These are phyloP conservation scores for Alternaria arbusti DNA, from an alignment of 2,329 filamentous ascomycete genomes.

Conservation along the genomic window DNA sequence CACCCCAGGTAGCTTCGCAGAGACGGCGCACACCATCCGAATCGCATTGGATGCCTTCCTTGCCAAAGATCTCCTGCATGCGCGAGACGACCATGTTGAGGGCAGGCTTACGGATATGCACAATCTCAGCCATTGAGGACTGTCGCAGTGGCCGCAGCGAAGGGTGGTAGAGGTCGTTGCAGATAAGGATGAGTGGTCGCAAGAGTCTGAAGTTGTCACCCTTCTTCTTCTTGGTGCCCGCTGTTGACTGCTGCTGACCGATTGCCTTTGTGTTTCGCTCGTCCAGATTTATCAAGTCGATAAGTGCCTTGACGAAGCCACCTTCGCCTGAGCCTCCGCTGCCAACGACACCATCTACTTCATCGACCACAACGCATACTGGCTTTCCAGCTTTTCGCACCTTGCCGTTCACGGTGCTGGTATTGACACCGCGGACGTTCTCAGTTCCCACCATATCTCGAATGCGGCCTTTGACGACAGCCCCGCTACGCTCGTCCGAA, in stretches of 20 bases:
- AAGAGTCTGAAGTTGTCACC: conserved; percentile 86
- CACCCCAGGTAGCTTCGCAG: conserved; percentile 83
- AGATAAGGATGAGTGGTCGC: conserved; percentile 89
- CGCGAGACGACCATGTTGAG: conserved; percentile 84
- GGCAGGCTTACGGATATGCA: conserved; percentile 88
- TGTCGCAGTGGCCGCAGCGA: conserved; percentile 86
- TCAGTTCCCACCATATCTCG: conserved; percentile 92
- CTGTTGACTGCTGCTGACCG: conserved; percentile 42
- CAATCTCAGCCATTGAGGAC: conserved; percentile 82
- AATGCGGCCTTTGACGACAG: conserved; percentile 90
- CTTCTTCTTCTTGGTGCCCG: conserved; percentile 66
- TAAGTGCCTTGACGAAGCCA: conserved; percentile 92
- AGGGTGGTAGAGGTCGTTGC: conserved; percentile 95
- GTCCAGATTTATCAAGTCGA: conserved; percentile 85
- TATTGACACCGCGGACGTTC: conserved; percentile 78
- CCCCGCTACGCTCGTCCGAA: conserved; percentile 87
- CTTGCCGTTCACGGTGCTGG: conserved; percentile 60
- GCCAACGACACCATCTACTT: conserved; percentile 92
- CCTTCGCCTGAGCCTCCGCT: conserved; percentile 75
- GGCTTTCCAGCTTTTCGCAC: conserved; percentile 78
- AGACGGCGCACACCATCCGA: conserved; percentile 85
- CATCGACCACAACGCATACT: conserved; percentile 92
- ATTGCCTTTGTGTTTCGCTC: conserved; percentile 72
- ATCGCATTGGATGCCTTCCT: conserved; percentile 87
- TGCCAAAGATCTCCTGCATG: conserved; percentile 83